A percentile compares a stretch with the other conserved stretches of the same genome.
Conservation (phyloP, 1,284 basidiomycete genomes). For the Cryptococcus wingfieldii region DNA sequence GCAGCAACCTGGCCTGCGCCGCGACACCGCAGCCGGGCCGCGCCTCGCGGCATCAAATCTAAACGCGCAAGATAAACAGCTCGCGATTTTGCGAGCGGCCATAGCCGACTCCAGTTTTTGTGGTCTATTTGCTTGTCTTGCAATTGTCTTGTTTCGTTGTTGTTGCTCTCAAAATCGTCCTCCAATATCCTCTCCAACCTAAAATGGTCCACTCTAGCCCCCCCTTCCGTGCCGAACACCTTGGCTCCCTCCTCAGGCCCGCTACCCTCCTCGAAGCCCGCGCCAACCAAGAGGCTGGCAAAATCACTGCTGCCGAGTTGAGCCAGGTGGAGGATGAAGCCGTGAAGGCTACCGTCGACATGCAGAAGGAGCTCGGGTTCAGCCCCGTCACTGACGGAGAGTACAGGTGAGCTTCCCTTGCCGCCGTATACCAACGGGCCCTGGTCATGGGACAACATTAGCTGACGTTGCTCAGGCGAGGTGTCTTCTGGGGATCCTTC, state of each 20-base stretch:
- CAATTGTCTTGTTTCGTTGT: too few species aligned
- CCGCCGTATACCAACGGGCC: not conserved
- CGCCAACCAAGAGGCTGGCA: conserved; percentile 31
- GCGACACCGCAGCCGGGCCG: too few species aligned
- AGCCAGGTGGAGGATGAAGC: conserved; percentile 43
- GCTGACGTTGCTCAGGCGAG: conserved; percentile 16
- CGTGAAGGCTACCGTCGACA: conserved; percentile 43
- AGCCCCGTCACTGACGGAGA: conserved; percentile 49
- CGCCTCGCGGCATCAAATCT: too few species aligned
- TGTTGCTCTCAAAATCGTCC: too few species aligned
- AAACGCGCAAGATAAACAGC: too few species aligned
- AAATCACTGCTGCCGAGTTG: conserved; percentile 31
- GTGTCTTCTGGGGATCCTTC: conserved; percentile 53
- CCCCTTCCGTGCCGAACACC: conserved; percentile 46
- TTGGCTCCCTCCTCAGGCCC: conserved; percentile 45
- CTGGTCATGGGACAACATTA: not conserved
- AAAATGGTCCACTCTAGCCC: conserved; percentile 8
- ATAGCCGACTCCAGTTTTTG: too few species aligned
- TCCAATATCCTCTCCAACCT: too few species aligned
- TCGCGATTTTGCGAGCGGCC: too few species aligned
- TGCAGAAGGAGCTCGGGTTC: conserved; percentile 38
- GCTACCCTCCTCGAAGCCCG: conserved; percentile 34
- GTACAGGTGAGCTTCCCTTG: conserved; percentile 22
- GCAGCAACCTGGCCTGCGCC: too few species aligned
- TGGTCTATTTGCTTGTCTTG: too few species aligned